phyloP scores from a whole-genome alignment of 2,329 filamentous ascomycete genomes.

The Berkeleyomyces basicola region DNA sequence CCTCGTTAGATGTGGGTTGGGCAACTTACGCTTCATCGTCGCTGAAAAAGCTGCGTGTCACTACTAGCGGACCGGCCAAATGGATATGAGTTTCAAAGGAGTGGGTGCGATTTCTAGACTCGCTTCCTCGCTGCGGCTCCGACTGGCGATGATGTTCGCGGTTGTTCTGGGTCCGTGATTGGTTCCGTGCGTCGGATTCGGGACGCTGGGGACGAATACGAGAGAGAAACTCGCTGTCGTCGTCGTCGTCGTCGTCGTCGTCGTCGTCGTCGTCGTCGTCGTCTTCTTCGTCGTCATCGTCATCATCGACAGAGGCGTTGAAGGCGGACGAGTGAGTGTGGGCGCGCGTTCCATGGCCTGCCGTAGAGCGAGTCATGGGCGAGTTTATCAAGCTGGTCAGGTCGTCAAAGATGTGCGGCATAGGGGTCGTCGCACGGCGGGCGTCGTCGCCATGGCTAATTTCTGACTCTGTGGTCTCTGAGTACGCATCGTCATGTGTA shows the following conservation, averaged over 20 bases:
- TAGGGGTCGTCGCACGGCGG: not conserved
- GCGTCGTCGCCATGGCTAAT: not conserved
- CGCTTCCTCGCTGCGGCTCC: not conserved
- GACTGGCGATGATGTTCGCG: not conserved
- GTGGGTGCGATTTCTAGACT: not conserved
- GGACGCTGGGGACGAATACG: not conserved
- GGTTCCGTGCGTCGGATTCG: not conserved
- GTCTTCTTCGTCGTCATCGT: not conserved
- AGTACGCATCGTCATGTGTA: not conserved
- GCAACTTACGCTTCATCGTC: not conserved
- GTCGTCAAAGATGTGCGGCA: not conserved
- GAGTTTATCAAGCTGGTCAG: not conserved
- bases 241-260: not conserved
- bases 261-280: not conserved
- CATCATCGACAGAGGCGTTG: not conserved
- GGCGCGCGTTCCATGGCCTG: not conserved
- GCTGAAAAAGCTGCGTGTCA: not conserved
- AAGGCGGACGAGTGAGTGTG: not conserved
- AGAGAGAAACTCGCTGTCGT: not conserved
- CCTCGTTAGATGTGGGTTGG: not conserved
- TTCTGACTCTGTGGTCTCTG: not conserved
- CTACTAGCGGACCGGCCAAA: not conserved
- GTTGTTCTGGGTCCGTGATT: not conserved
- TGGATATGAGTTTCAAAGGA: not conserved
- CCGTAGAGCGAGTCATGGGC: not conserved